These are phyloP conservation scores for Dendryphion nanum DNA, from an alignment of 2,329 filamentous ascomycete genomes.

Conservation along the genomic window DNA sequence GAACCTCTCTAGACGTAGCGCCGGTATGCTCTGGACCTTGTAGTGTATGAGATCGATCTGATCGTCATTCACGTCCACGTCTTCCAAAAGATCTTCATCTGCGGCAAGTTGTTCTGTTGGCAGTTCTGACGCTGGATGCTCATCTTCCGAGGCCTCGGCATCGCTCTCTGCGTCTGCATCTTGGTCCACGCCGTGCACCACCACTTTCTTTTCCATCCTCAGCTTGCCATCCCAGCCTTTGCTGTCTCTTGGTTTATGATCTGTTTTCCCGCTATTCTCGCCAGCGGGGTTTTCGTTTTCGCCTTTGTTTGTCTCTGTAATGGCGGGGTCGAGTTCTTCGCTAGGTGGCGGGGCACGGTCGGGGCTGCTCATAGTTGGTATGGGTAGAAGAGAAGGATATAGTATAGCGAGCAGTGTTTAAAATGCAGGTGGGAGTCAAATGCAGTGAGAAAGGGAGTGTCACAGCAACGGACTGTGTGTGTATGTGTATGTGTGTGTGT, in stretches of 20 bases:
- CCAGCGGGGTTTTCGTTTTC: background rate
- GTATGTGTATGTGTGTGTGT: too few species aligned
- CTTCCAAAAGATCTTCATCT: slow-evolving; percentile 57
- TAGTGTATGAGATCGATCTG: slow-evolving; percentile 84
- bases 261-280: slow-evolving; percentile 7
- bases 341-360: slow-evolving; percentile 24
- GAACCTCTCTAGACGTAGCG: slow-evolving; percentile 82
- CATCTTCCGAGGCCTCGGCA: slow-evolving; percentile 77
- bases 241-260: slow-evolving; percentile 36
- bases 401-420: too few species aligned
- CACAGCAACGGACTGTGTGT: too few species aligned
- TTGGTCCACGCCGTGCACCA: slow-evolving; percentile 14
- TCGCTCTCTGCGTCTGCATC: slow-evolving; percentile 74
- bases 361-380: slow-evolving; percentile 23
- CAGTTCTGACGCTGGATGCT: slow-evolving; percentile 35
- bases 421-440: too few species aligned
- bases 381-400: too few species aligned
- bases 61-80: slow-evolving; percentile 55
- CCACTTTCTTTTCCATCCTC: slow-evolving; percentile 66
- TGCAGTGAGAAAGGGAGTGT: too few species aligned
- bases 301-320: background rate
- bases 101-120: slow-evolving; percentile 35
- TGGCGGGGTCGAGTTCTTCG: slow-evolving; percentile 5
- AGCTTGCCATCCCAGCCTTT: slow-evolving; percentile 82
- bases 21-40: slow-evolving; percentile 73